Conservation (phyloP, 192 early-diverging fungal species). For the Mortierella hygrophila region DNA sequence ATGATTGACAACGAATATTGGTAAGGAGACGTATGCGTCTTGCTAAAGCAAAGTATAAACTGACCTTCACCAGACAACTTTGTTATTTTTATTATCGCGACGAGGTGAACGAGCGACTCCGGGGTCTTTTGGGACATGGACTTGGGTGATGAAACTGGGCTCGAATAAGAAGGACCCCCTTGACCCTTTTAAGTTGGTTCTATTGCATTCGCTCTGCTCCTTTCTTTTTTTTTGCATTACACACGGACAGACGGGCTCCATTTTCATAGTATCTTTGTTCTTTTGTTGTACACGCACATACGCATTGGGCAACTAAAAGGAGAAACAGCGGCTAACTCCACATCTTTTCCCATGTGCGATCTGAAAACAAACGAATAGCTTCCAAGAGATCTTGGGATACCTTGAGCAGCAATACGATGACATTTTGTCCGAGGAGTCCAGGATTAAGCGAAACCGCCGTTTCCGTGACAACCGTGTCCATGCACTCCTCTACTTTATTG, state of each 20-base stretch:
- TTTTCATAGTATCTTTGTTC: not conserved
- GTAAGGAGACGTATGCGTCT: conserved; percentile 58
- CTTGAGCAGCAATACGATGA: conserved; percentile 96
- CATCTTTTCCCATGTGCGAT: not conserved
- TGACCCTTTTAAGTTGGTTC: conserved; percentile 11
- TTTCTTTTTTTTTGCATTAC: not conserved
- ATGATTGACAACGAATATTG: conserved; percentile 95
- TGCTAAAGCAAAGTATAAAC: not conserved
- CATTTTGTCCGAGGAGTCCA: conserved; percentile 89
- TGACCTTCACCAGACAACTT: not conserved
- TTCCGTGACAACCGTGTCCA: conserved; percentile 96
- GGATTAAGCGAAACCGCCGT: conserved; percentile 87
- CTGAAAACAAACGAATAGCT: conserved; percentile 60
- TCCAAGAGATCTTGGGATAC: conserved; percentile 92
- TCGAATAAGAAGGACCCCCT: conserved; percentile 14
- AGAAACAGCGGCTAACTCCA: not conserved
- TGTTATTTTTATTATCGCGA: not conserved
- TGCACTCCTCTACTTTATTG: conserved; percentile 97
- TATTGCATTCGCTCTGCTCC: not conserved
- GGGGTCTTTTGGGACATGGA: not conserved
- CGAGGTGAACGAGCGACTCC: not conserved
- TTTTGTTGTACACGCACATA: not conserved
- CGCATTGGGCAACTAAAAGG: not conserved
- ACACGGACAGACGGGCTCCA: not conserved
- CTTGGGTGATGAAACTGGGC: not conserved